Evolutionary conservation across 306 rosid genomes (phyloP).

Genomic region (Quercus agrifolia): DNA sequence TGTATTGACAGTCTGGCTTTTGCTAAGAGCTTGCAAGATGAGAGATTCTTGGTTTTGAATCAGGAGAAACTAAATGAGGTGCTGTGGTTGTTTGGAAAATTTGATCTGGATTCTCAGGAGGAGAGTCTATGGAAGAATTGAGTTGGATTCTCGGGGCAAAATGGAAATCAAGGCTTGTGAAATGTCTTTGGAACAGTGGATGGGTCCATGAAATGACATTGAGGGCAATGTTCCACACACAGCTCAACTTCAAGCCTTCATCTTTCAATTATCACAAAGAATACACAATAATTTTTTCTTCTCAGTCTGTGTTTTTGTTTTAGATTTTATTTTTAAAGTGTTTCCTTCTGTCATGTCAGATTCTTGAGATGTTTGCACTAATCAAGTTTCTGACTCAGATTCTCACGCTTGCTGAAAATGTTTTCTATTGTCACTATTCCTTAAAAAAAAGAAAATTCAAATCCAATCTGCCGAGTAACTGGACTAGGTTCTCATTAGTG

Average conservation of each 20-base stretch:
- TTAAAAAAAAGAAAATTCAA: no score
- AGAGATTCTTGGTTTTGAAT: slow-evolving; percentile 53
- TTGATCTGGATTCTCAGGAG: slow-evolving; percentile 26
- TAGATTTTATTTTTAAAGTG: no score
- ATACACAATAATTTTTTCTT: slow-evolving; percentile 13
- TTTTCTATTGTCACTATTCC: no score
- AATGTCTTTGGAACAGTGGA: slow-evolving; percentile 53
- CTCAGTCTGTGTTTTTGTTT: no score
- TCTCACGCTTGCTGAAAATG: slow-evolving; percentile 5
- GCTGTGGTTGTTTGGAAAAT: slow-evolving; percentile 43
- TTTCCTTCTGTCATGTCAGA: background rate
- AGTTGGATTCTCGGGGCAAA: slow-evolving; percentile 55
- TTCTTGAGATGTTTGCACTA: background rate
- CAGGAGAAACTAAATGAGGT: slow-evolving; percentile 41
- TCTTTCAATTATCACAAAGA: slow-evolving; percentile 37
- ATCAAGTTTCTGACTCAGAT: background rate
- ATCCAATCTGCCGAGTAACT: no score
- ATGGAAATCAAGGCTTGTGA: slow-evolving; percentile 35
- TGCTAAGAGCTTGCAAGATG: slow-evolving; percentile 51
- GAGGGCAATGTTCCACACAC: slow-evolving; percentile 78
- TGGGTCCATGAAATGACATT: slow-evolving; percentile 86
- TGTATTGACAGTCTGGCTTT: slow-evolving; percentile 58
- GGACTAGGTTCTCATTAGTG: no score
- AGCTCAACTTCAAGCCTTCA: slow-evolving; percentile 29
- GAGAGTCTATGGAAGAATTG: slow-evolving; percentile 35